Base-by-base conservation (phyloP, 192 early-diverging fungal species). In the Coemansia asiatica region DNA sequence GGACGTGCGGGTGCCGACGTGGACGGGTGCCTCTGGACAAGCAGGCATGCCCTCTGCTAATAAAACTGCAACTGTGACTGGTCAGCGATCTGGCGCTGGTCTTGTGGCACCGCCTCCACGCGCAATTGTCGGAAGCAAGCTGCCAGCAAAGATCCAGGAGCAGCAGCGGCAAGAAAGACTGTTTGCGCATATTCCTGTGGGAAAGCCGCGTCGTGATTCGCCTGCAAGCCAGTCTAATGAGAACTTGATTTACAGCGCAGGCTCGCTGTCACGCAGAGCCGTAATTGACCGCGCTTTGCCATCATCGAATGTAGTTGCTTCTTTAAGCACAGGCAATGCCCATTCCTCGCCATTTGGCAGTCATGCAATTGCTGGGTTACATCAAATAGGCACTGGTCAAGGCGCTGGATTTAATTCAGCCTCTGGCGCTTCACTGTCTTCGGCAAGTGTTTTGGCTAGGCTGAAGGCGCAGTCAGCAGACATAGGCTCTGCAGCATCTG, bases 21-120 rank as follows among this genome's bases (percentile, higher is more conserved):
- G 93, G 91, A 98, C 96, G 2, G 96, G 96, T 10, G 78, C 81
- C 8, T 92, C 85, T 6, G 94, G 94, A 4, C 64, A 70, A 16
- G 78, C 78, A 1, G 78, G 78, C 13, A 72, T 80, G 40, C 72
- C 77, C 29, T 23, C 27, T 0, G 25, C 40, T n/a, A n/a, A n/a
- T n/a, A n/a, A n/a, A n/a, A n/a, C n/a, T n/a, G n/a, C n/a, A n/a
- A n/a, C n/a, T n/a, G n/a, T n/a, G 38, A 28, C 22, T 23, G 58
- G 26, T 16, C 47, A 26, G n/a, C 13, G 35, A 23, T 46, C 26
- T 25, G 56, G 55, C 8, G n/a, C 47, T 12, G 58, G 13, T 33
- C 31, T 10, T 55, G 72, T 80, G 38, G 72, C 78, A 4, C 78
- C 78, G 22, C 78, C 78, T 54, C 78, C 78, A 5, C 71, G 55